Conservation (phyloP, 805 yeast species). For the Saitoella complicata region DNA sequence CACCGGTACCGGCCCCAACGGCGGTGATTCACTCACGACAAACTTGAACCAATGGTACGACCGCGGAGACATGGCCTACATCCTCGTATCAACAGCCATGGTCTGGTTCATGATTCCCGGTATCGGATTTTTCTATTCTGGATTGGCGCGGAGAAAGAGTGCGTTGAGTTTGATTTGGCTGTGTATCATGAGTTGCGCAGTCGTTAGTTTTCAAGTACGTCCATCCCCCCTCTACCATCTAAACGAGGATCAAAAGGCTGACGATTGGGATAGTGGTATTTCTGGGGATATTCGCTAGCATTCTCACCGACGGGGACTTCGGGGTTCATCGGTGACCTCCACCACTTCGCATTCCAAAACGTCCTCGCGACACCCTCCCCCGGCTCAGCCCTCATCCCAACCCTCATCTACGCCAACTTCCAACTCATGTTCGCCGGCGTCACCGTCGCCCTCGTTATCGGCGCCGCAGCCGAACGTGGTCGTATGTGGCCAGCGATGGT, state of each 20-base stretch:
- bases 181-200: slow-evolving; percentile 70
- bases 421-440: slow-evolving; percentile 86
- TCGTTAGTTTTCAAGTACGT: slow-evolving; percentile 52
- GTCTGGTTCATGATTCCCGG: slow-evolving; percentile 93
- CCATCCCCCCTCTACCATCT: too few relatives aligned
- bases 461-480: slow-evolving; percentile 89
- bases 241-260: slow-evolving; percentile 23
- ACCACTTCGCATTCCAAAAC: slow-evolving; percentile 65
- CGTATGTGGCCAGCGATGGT: slow-evolving; percentile 71
- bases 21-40: slow-evolving; percentile 61
- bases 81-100: slow-evolving; percentile 26
- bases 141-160: slow-evolving; percentile 28
- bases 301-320: slow-evolving; percentile 67
- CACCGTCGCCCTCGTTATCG: slow-evolving; percentile 82
- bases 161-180: slow-evolving; percentile 44
- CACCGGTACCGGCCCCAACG: slow-evolving; percentile 33
- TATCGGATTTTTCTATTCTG: slow-evolving; percentile 79
- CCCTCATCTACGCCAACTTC: slow-evolving; percentile 67
- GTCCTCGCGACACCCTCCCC: slow-evolving; percentile 33
- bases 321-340: slow-evolving; percentile 75
- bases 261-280: slow-evolving; percentile 50
- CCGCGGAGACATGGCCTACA: slow-evolving; percentile 25
- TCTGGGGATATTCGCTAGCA: slow-evolving; percentile 95
- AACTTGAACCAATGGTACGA: slow-evolving; percentile 46
- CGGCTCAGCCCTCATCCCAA: slow-evolving; percentile 44